These are phyloP conservation scores for Xylaria polymorpha DNA, from an alignment of 2,329 filamentous ascomycete genomes.

Conservation along the genomic window DNA sequence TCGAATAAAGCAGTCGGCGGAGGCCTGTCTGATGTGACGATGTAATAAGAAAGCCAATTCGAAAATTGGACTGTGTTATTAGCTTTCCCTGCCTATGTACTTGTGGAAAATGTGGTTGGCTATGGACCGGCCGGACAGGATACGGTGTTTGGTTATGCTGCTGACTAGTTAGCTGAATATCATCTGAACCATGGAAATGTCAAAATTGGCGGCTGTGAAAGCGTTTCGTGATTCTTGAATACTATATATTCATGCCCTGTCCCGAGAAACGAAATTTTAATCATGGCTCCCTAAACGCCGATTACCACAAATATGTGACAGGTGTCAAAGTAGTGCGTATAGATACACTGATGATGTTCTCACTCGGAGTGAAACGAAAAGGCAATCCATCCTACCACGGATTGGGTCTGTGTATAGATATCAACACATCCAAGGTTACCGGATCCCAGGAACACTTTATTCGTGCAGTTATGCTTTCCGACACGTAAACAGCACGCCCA, in stretches of 20 bases:
- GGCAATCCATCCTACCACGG: neutral
- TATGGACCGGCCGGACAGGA: slow-evolving; percentile 5
- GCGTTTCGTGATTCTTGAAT: slow-evolving; percentile 15
- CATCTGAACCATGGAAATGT: slow-evolving; percentile 17
- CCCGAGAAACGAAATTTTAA: slow-evolving; percentile 30
- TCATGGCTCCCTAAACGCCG: slow-evolving; percentile 44
- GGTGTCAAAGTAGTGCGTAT: slow-evolving; percentile 40
- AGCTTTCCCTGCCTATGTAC: slow-evolving; percentile 32
- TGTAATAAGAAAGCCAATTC: slow-evolving; percentile 34
- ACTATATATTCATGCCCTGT: slow-evolving; percentile 38
- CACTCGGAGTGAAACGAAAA: slow-evolving; percentile 1
- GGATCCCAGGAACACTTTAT: neutral
- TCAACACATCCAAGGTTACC: slow-evolving; percentile 1
- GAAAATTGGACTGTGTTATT: slow-evolving; percentile 37
- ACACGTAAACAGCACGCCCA: neutral
- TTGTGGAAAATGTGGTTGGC: slow-evolving; percentile 26
- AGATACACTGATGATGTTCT: slow-evolving; percentile 37
- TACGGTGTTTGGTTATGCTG: slow-evolving; percentile 22
- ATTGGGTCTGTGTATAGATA: neutral
- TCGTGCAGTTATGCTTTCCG: neutral
- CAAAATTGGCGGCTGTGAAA: neutral
- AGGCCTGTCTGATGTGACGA: slow-evolving; percentile 20
- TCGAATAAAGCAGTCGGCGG: slow-evolving; percentile 69
- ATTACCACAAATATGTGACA: slow-evolving; percentile 40
- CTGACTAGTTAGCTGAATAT: slow-evolving; percentile 32